Percentiles rank a stretch among this genome's conserved stretches.
Evolutionary conservation across 768 basidiomycete genomes (phyloP).

Genomic region (Hygrophoropsis aurantiaca): DNA sequence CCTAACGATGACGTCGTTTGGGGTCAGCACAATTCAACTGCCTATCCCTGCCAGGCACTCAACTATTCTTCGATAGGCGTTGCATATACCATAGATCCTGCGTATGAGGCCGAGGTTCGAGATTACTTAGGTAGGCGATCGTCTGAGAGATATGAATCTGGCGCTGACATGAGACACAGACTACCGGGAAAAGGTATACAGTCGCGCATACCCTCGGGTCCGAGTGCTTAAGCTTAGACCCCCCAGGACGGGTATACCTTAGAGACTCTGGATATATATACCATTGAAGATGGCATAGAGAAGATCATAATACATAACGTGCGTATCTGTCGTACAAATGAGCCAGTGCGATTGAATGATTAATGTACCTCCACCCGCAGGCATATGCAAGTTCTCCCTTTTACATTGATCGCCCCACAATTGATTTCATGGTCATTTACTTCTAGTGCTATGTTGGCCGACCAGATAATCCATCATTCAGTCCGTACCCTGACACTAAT

Average conservation of each 20-base stretch:
- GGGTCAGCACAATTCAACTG: slow-evolving; percentile 48
- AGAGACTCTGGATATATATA: slow-evolving; percentile 74
- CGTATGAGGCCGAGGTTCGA: slow-evolving; percentile 70
- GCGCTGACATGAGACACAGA: slow-evolving; percentile 43
- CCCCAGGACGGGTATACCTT: slow-evolving; percentile 86
- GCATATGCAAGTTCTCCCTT: slow-evolving; percentile 40
- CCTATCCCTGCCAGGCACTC: neutral
- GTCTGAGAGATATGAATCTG: too few relatives aligned
- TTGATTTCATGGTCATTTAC: neutral
- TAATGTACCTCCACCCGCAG: too few relatives aligned
- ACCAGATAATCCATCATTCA: slow-evolving; percentile 85
- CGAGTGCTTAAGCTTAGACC: neutral
- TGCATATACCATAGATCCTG: slow-evolving; percentile 85
- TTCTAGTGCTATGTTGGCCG: slow-evolving; percentile 82
- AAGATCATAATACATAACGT: slow-evolving; percentile 57
- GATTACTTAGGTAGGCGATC: slow-evolving; percentile 69
- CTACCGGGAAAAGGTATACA: slow-evolving; percentile 76
- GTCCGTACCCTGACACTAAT: slow-evolving; percentile 39
- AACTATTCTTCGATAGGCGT: slow-evolving; percentile 48
- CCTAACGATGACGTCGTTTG: slow-evolving; percentile 45
- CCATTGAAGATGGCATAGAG: slow-evolving; percentile 49
- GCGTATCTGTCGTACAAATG: slow-evolving; percentile 19
- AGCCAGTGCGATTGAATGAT: too few relatives aligned
- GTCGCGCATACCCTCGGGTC: neutral
- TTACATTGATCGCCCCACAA: neutral